These are phyloP conservation scores for Xanthoceras sorbifolium DNA, from an alignment of 345 rosid genomes.

Conservation along the genomic window DNA sequence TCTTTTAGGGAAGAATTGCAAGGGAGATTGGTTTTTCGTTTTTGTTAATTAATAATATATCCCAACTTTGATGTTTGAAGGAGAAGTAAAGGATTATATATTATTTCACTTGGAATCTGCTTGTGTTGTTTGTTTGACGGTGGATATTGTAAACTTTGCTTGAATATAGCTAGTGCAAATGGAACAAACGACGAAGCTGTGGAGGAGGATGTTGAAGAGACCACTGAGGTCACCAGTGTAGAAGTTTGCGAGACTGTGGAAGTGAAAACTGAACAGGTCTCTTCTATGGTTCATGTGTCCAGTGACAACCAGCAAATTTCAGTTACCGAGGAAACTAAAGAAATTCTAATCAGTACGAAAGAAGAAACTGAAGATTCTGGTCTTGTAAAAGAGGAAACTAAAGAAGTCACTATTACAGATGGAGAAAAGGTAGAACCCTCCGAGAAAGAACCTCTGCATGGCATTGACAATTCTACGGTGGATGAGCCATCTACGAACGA, in stretches of 20 bases:
- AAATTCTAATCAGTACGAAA: neutral
- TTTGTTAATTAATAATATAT: no score
- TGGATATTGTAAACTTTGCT: neutral
- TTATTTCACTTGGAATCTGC: neutral
- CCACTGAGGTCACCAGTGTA: constrained; percentile 19
- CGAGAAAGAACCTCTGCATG: constrained; percentile 22
- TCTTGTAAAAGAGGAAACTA: constrained; percentile 18
- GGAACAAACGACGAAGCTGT: constrained; percentile 36
- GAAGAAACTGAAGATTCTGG: constrained; percentile 7
- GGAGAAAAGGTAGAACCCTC: constrained; percentile 31
- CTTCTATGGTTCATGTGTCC: constrained; percentile 21
- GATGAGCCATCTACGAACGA: constrained; percentile 34
- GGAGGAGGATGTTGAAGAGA: constrained; percentile 21
- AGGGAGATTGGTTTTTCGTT: no score
- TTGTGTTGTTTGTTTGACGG: neutral
- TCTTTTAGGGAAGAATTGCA: no score
- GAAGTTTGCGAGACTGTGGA: constrained; percentile 33
- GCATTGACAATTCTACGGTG: constrained; percentile 11
- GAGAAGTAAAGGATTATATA: neutral
- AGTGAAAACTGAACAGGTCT: constrained; percentile 18
- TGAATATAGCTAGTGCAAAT: constrained; percentile 38
- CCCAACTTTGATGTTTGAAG: neutral
- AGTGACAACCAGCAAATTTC: constrained; percentile 29
- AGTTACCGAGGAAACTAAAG: constrained; percentile 30
- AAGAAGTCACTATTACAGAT: constrained; percentile 16